Evolutionary conservation across 2,329 filamentous ascomycete genomes (phyloP).

Genomic region (Berkeleyomyces basicola): DNA sequence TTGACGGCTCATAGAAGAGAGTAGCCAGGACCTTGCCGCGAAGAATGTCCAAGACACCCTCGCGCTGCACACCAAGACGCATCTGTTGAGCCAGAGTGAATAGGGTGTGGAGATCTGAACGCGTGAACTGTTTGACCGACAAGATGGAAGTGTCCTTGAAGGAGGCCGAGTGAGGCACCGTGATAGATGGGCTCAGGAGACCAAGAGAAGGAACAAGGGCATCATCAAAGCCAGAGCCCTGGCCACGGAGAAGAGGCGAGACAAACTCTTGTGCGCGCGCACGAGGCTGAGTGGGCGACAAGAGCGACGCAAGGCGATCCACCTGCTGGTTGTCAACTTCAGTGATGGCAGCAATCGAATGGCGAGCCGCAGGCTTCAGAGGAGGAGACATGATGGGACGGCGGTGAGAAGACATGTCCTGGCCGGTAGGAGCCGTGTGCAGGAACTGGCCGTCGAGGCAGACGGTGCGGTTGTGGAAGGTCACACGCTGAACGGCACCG

Average conservation of each 20-base stretch:
- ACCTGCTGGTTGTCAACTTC: constrained; percentile 9
- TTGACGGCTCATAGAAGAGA: constrained; percentile 96
- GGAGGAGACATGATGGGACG: constrained; percentile 39
- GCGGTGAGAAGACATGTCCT: constrained; percentile 59
- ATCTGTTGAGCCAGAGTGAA: constrained; percentile 98
- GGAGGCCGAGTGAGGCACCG: constrained; percentile 29
- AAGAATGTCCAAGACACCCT: constrained; percentile 75
- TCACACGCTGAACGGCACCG: constrained; percentile 57
- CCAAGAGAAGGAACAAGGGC: constrained; percentile 7
- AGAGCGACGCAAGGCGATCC: constrained; percentile 20
- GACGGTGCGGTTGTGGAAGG: constrained; percentile 56
- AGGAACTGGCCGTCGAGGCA: constrained; percentile 53
- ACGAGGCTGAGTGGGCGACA: constrained; percentile 13
- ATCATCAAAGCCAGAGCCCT: constrained; percentile 8
- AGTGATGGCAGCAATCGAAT: constrained; percentile 7
- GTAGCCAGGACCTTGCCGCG: constrained; percentile 76
- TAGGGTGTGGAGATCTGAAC: constrained; percentile 75
- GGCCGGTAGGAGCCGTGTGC: constrained; percentile 39
- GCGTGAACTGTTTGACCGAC: constrained; percentile 79
- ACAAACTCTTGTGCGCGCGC: constrained; percentile 11
- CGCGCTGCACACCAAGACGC: constrained; percentile 82
- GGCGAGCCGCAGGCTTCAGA: constrained; percentile 30
- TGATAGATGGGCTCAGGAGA: constrained; percentile 6
- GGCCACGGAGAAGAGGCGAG: not conserved
- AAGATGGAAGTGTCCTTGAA: constrained; percentile 86